Evolutionary conservation across 2,329 filamentous ascomycete genomes (phyloP), one percentile per base, ranked within the genome.

Genomic region (Penicillium sp.): DNA sequence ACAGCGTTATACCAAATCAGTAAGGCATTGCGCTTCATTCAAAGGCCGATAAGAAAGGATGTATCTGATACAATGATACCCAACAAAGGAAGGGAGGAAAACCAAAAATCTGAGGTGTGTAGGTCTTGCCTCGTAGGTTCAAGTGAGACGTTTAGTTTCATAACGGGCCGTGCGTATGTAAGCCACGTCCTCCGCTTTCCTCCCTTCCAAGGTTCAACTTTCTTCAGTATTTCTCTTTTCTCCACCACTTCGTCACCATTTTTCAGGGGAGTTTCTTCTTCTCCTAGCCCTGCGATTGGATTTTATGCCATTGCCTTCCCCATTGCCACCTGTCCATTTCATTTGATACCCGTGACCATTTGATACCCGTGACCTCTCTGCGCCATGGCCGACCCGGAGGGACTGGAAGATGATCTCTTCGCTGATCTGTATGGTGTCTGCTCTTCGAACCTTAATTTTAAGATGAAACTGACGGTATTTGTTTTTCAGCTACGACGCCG

Each of bases 331-430:
- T 53, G 56, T 48, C n/a, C 46, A 14, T n/a, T 26, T 52, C 26
- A 24, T 26, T 31, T 48, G 10, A 50, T 5, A 45, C n/a, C 43
- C 14, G 39, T 49, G 29, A 24, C 48, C n/a, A 24, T 26, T 31
- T 48, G 10, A 50, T 5, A 45, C n/a, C 43, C 14, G 39, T 49
- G 29, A 24, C 48, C n/a, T 53, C 37, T 54, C 43, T 57, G 58
- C 74, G 82, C 49, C 68, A 95, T 93, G 90, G 86, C 90, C 48
- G 91, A 95, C 70, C 81, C 84, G 52, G 90, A 93, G 70, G 90
- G 90, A 65, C 87, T 91, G 66, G 92, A 96, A 67, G 93, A 96
- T 71, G 92, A 96, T 83, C 90, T 96, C 77, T 96, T 96, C 77
- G 92, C 92, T 69, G 93, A 96, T 79, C 85, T 96, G 92, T 96